Evolutionary conservation across 306 rosid genomes (phyloP), one percentile per base, ranked within the genome.

Genomic region (Prinsepia uniflora): DNA sequence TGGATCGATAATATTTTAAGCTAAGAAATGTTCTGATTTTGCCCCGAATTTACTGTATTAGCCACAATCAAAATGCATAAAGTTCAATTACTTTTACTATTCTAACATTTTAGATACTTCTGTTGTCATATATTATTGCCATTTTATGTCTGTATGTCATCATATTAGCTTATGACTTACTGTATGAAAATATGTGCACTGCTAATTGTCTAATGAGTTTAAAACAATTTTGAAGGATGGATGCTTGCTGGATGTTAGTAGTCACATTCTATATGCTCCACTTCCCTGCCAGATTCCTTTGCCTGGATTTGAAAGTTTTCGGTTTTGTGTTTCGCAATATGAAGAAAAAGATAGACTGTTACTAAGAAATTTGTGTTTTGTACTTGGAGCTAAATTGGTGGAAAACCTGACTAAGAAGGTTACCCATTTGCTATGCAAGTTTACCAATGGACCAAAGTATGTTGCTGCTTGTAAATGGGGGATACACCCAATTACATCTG

Each of bases 321-420:
- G 97, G 67, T 90, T 94, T 79, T 94, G 96, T 81, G 92, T 89
- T 81, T 90, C 98, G 48, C 98, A 94, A 84, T 94, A 94, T 50
- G 92, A 90, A 68, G 95, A 83, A 70, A 87, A 84, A 82, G 97
- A 94, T 64, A 84, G 92, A 81, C 63, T 80, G 60, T 82, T 94
- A 55, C 82, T 94, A 53, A 69, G 86, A 83, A 94, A 94, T 84
- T 74, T 94, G 84, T 94, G 98, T 78, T 87, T 83, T 79, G 88
- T 82, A 73, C 90, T 94, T 42, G 98, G 98, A 84, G 92, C 97
- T 72, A 94, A 86, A 81, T 79, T 89, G 65, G 88, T 74, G 56
- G 90, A 81, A 67, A 94, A 76, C 55, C 71, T 94, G 82, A 83
- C 83, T 13, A 84, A 79, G 86, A 94, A 86, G 86, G 96, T 89